Conservation (phyloP, 441 rosid genomes). For the Adansonia madagascariensis region DNA sequence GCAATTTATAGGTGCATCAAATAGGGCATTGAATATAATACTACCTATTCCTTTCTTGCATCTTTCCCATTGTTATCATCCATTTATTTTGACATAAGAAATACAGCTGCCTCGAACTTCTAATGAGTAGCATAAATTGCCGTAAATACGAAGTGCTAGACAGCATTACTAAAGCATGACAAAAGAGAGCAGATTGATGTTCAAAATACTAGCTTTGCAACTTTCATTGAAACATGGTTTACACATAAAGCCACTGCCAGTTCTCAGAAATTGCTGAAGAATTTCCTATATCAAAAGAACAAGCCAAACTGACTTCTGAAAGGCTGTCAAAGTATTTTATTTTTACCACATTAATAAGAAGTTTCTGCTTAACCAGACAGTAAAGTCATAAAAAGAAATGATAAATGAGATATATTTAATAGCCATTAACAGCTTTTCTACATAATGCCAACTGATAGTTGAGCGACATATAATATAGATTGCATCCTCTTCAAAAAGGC, state of each 20-base stretch:
- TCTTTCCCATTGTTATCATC: not conserved
- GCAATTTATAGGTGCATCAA: not conserved
- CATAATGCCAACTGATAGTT: not conserved
- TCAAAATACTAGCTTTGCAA: conserved; percentile 6
- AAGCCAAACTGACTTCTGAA: not conserved
- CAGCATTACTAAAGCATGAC: not conserved
- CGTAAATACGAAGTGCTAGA: not conserved
- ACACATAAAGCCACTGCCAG: not conserved
- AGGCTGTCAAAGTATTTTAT: not conserved
- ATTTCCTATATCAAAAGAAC: not conserved
- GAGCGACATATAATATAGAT: not conserved
- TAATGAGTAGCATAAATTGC: conserved; percentile 2
- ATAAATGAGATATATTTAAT: not conserved
- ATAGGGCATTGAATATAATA: not conserved
- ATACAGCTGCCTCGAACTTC: not conserved
- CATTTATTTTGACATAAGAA: not conserved
- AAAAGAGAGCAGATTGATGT: not conserved
- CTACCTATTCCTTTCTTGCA: not conserved
- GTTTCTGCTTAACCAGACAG: not conserved
- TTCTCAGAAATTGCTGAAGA: not conserved
- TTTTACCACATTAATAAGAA: not conserved
- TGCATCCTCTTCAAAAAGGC: not conserved
- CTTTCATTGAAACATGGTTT: conserved; percentile 5
- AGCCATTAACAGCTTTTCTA: not conserved
- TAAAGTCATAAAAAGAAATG: not conserved